These are phyloP conservation scores for Hericium coralloides DNA, from an alignment of 768 basidiomycete species.

Conservation along the genomic window DNA sequence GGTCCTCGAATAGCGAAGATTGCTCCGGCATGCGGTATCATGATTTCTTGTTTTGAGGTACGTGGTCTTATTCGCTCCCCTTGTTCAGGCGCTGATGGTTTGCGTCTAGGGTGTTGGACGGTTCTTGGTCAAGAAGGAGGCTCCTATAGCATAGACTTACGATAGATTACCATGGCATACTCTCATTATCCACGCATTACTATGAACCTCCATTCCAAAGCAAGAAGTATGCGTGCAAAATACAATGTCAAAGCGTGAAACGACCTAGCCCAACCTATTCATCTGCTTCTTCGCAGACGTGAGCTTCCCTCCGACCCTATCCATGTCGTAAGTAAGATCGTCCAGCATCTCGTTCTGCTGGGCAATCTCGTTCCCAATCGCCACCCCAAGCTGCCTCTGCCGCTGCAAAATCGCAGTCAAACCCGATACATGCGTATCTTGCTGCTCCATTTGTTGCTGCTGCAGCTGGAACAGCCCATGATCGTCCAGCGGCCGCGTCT, in stretches of 20 bases:
- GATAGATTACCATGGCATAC: neutral
- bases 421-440: conserved; percentile 75
- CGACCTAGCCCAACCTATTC: conserved; percentile 56
- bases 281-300: conserved; percentile 73
- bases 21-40: conserved; percentile 95
- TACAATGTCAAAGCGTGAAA: conserved; percentile 7
- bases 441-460: conserved; percentile 69
- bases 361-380: conserved; percentile 75
- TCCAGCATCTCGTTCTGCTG: conserved; percentile 85
- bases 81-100: conserved; percentile 11
- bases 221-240: neutral
- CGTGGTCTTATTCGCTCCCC: conserved; percentile 5
- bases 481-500: conserved; percentile 83
- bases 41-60: conserved; percentile 96
- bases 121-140: conserved; percentile 31
- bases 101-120: conserved; percentile 48
- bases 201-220: neutral
- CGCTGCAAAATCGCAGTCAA: conserved; percentile 76
- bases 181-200: conserved; percentile 1
- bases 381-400: conserved; percentile 79
- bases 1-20: conserved; percentile 89
- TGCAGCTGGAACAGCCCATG: conserved; percentile 74
- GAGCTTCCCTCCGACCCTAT: conserved; percentile 70
- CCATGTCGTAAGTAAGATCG: conserved; percentile 66
- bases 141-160: conserved; percentile 6